Base-by-base conservation (phyloP, 306 rosid genomes). In the Sophora flavescens region DNA sequence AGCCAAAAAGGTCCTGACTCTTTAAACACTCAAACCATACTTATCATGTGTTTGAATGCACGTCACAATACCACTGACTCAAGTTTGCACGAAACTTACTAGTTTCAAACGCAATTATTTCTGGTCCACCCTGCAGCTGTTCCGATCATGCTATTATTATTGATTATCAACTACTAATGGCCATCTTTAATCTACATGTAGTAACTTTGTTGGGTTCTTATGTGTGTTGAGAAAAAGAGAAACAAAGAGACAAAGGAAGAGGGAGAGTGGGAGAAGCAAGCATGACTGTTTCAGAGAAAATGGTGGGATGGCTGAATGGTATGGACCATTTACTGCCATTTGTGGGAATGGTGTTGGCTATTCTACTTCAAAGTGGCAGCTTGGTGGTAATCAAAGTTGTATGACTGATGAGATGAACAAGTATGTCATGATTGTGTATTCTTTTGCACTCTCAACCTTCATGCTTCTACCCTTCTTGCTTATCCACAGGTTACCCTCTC, bases 301-400 rank as follows among this genome's bases (percentile, higher is more conserved):
- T 72, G 78, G 18, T 11, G 12, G 2, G 48, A 39, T 50, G 62
- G 82, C 4, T 18, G 48, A 60, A 41, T 17, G 51, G 45, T 2
- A 75, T 0, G 3, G 66, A 9, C 16, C 68, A 65, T 16, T 12
- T 70, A 6, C 2, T 76, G 52, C 52, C 87, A 9, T 86, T 84
- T 66, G 11, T 63, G 60, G 93, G 90, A 53, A 88, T 86, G 88
- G 44, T 82, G 41, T 0, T 72, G 12, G 78, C 74, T 18, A 41
- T 86, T 74, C 6, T 86, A 73, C 8, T 58, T 58, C 90, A 86
- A 75, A 80, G 80, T 48, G 77, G 85, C 1, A 78, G 70, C 70
- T 68, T 65, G 63, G 84, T 78, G 5, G 70, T 79, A 3, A 74
- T 28, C 50, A 83, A 83, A 74, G 4, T 70, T 53, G 83, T 3